A percentile compares a stretch with the other conserved stretches of the same genome.
Conservation (phyloP, 2,329 filamentous ascomycete species). For the Aotearoamyces nothofagi region DNA sequence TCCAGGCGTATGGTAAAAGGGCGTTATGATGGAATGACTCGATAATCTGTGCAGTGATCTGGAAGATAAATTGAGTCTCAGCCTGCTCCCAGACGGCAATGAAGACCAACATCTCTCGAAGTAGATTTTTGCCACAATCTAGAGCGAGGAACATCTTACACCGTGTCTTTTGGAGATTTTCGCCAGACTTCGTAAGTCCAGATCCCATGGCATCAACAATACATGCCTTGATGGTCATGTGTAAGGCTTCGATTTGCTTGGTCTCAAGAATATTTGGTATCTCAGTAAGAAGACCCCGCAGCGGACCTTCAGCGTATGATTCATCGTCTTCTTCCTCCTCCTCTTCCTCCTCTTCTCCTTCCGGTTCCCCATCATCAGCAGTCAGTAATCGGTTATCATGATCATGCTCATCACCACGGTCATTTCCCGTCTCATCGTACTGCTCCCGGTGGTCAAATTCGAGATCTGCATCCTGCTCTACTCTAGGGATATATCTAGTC, state of each 20-base stretch:
- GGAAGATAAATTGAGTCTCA: slow-evolving; percentile 87
- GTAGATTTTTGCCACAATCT: slow-evolving; percentile 77
- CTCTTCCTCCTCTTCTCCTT: slow-evolving; percentile 48
- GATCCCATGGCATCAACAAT: slow-evolving; percentile 73
- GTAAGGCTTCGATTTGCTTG: slow-evolving; percentile 86
- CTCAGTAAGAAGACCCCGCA: slow-evolving; percentile 77
- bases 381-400: slow-evolving; percentile 25
- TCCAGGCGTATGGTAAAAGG: slow-evolving; percentile 82
- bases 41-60: slow-evolving; percentile 91
- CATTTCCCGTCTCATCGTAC: slow-evolving; percentile 33
- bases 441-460: slow-evolving; percentile 18
- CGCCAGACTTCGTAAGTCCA: slow-evolving; percentile 47
- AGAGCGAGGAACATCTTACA: slow-evolving; percentile 83
- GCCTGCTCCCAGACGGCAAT: slow-evolving; percentile 95
- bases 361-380: slow-evolving; percentile 27
- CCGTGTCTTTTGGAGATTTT: slow-evolving; percentile 79
- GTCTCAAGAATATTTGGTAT: slow-evolving; percentile 89
- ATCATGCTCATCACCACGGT: slow-evolving; percentile 30
- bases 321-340: slow-evolving; percentile 61
- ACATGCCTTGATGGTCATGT: slow-evolving; percentile 94
- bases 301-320: slow-evolving; percentile 63
- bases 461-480: slow-evolving; percentile 4
- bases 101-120: slow-evolving; percentile 85
- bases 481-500: slow-evolving; percentile 26
- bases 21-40: slow-evolving; percentile 83